A percentile compares a stretch with the other conserved stretches of the same genome.
phyloP scores from a whole-genome alignment of 1,139 yeast genomes.

The Diutina mesorugosa region DNA sequence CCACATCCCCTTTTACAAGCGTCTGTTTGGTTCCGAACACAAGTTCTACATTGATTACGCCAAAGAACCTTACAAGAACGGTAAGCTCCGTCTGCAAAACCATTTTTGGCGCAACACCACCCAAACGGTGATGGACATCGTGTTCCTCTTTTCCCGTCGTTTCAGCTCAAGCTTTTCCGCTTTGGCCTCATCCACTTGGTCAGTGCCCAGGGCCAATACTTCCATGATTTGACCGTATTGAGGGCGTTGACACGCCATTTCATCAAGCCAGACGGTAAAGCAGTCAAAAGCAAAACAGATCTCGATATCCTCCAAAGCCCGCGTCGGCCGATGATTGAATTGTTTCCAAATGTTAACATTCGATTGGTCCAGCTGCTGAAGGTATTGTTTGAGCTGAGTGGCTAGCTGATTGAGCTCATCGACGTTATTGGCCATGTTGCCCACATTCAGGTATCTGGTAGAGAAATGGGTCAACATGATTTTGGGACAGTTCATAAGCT shows the following conservation, averaged over 20 bases:
- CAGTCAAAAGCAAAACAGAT: constrained; percentile 1
- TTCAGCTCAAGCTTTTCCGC: neutral
- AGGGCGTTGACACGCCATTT: neutral
- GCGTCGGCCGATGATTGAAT: neutral
- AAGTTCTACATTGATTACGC: constrained; percentile 45
- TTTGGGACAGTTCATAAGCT: constrained; percentile 58
- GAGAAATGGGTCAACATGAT: constrained; percentile 84
- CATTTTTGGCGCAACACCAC: constrained; percentile 60
- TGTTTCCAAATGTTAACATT: neutral
- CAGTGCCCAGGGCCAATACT: neutral
- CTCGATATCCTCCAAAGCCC: neutral
- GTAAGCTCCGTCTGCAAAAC: constrained; percentile 73
- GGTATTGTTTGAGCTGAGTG: neutral
- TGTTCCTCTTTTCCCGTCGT: constrained; percentile 27
- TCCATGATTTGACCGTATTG: neutral
- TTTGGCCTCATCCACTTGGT: neutral
- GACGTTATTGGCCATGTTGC: neutral
- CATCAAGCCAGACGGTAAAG: neutral
- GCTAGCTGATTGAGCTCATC: neutral
- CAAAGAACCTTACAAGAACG: constrained; percentile 55
- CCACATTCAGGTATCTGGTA: constrained; percentile 37
- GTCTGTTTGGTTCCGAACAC: constrained; percentile 74
- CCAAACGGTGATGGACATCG: constrained; percentile 50
- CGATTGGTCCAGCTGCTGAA: neutral
- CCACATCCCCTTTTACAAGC: constrained; percentile 82